A percentile compares a stretch with the other conserved stretches of the same genome.
These are phyloP conservation scores for Amanita molliuscula DNA, from an alignment of 768 basidiomycete genomes.

Conservation along the genomic window DNA sequence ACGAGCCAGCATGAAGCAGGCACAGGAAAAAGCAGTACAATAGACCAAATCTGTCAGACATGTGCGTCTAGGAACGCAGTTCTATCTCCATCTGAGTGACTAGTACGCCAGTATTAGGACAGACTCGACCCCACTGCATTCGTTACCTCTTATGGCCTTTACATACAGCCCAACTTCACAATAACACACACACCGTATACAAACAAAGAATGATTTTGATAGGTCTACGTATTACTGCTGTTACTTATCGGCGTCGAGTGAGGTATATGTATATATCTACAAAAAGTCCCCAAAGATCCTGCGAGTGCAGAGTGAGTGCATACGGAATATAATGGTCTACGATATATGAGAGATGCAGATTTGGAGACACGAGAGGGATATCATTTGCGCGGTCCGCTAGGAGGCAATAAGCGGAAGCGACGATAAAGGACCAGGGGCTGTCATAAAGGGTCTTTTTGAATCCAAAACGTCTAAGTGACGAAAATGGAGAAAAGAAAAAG, in stretches of 20 bases:
- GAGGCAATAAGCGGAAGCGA: not conserved
- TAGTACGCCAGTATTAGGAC: too few species aligned
- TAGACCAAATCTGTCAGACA: too few species aligned
- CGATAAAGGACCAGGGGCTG: not conserved
- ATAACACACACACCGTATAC: too few species aligned
- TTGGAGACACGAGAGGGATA: not conserved
- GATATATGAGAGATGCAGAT: not conserved
- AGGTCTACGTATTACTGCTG: not conserved
- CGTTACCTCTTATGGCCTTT: too few species aligned
- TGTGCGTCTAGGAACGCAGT: too few species aligned
- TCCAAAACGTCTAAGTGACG: not conserved
- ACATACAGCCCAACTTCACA: too few species aligned
- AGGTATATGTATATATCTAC: not conserved
- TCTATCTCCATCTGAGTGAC: too few species aligned
- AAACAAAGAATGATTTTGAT: not conserved
- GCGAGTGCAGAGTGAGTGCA: not conserved
- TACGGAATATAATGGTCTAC: not conserved
- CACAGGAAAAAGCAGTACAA: too few species aligned
- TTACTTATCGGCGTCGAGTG: not conserved
- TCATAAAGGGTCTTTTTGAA: not conserved
- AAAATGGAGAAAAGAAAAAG: not conserved
- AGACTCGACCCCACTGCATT: too few species aligned
- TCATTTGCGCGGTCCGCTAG: not conserved
- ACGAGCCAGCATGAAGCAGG: too few species aligned
- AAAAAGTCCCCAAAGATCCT: not conserved